Percentiles rank a stretch among this genome's conserved stretches.
Conservation (phyloP, 352 stramenopile genomes). For the Globisporangium sylvaticum region DNA sequence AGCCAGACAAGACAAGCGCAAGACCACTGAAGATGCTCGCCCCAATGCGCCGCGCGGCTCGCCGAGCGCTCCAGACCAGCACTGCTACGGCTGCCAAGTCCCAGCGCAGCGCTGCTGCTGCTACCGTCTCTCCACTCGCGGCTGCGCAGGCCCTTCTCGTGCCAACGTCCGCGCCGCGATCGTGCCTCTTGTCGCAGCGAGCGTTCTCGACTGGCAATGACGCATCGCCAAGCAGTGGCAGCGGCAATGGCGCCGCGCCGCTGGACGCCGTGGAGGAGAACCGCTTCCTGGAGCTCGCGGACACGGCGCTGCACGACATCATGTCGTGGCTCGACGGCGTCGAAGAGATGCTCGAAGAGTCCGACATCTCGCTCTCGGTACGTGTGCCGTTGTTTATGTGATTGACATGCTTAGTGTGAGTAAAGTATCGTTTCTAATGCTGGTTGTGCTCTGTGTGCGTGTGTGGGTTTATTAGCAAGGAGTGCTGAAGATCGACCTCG, state of each 20-base stretch:
- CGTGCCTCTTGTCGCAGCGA: background rate
- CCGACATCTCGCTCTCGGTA: constrained; percentile 76
- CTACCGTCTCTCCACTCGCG: background rate
- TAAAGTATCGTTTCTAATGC: too few species aligned
- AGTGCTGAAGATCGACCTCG: constrained; percentile 93
- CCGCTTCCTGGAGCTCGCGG: constrained; percentile 75
- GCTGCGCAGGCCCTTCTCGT: background rate
- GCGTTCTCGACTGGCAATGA: constrained; percentile 3
- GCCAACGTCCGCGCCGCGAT: background rate
- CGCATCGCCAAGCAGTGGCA: background rate
- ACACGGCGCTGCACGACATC: constrained; percentile 70
- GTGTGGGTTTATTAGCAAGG: constrained; percentile 74
- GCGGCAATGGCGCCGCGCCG: background rate
- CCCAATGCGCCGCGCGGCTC: constrained; percentile 5
- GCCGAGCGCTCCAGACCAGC: constrained; percentile 4
- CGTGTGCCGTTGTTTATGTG: constrained; percentile 1
- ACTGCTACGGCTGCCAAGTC: background rate
- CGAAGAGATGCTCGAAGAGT: constrained; percentile 84
- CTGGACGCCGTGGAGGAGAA: constrained; percentile 53
- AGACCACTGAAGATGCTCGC: too few species aligned
- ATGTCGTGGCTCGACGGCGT: constrained; percentile 78
- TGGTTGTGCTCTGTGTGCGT: background rate
- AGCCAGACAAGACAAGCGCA: background rate
- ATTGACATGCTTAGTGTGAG: background rate
- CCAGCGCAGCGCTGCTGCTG: background rate